These are phyloP conservation scores for Ustilago crameri DNA, from an alignment of 1,284 basidiomycete species.

Conservation along the genomic window DNA sequence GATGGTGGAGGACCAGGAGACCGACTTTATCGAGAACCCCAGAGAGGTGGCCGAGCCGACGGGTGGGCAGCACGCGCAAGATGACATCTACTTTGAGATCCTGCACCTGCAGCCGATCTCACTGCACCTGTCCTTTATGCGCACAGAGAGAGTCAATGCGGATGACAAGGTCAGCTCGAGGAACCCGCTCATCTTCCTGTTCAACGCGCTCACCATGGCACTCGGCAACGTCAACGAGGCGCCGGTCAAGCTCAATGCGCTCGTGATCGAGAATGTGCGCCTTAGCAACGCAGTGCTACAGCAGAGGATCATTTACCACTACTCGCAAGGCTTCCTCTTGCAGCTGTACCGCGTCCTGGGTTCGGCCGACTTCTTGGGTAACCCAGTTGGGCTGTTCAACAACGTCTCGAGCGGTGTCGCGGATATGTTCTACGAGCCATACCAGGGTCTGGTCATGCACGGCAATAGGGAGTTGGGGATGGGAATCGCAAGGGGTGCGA, in stretches of 20 bases:
- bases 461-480: conserved; percentile 95
- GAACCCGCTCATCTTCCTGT: conserved; percentile 90
- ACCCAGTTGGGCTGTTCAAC: conserved; percentile 95
- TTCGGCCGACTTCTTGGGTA: conserved; percentile 85
- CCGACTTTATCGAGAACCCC: conserved; percentile 78
- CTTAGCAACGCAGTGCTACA: conserved; percentile 85
- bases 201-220: conserved; percentile 96
- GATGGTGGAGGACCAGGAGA: conserved; percentile 39
- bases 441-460: conserved; percentile 96
- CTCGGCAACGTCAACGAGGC: conserved; percentile 97
- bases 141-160: conserved; percentile 89
- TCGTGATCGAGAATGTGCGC: conserved; percentile 94
- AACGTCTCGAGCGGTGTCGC: conserved; percentile 99
- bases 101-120: conserved; percentile 96
- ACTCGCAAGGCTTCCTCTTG: conserved; percentile 89
- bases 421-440: conserved; percentile 99
- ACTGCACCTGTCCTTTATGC: conserved; percentile 94
- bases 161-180: conserved; percentile 74
- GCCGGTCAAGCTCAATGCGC: conserved; percentile 91
- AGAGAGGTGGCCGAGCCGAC: conserved; percentile 83
- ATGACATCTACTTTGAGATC: conserved; percentile 92
- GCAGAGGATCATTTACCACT: conserved; percentile 88
- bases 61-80: conserved; percentile 68
- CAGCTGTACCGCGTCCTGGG: conserved; percentile 97
- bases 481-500: conserved; percentile 97